Conservation (phyloP, 192 early-diverging fungal species). For the Backusella tuberculispora region DNA sequence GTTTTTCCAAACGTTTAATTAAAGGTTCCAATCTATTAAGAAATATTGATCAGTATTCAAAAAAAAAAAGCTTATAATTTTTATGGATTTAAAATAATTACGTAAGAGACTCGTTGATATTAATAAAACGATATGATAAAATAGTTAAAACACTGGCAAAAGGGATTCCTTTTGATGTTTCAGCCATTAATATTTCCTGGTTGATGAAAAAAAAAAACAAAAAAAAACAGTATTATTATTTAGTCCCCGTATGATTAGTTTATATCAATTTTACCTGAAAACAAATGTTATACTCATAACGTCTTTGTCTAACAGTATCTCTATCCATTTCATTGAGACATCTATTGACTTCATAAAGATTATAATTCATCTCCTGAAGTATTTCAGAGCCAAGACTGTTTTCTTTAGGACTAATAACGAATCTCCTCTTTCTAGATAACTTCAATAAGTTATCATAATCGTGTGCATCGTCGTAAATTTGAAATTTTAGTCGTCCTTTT, state of each 20-base stretch:
- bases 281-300: conserved; percentile 49
- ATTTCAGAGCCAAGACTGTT: not conserved
- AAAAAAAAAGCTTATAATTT: not conserved
- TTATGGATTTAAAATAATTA: conserved; percentile 9
- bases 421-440: not conserved
- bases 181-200: conserved; percentile 36
- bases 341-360: conserved; percentile 25
- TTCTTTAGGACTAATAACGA: not conserved
- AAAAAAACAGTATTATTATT: not conserved
- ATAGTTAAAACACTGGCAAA: conserved; percentile 33
- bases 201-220: not conserved
- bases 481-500: conserved; percentile 26
- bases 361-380: not conserved
- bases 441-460: not conserved
- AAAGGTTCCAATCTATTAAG: conserved; percentile 34
- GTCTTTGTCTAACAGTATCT: conserved; percentile 31
- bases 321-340: conserved; percentile 38
- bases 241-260: not conserved
- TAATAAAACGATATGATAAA: conserved; percentile 36
- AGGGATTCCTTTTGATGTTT: conserved; percentile 36
- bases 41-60: not conserved
- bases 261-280: conserved; percentile 36
- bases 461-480: conserved; percentile 33
- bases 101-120: conserved; percentile 30
- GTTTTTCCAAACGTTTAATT: conserved; percentile 36